Evolutionary conservation across 208 protist species (phyloP), one percentile per base, ranked within the genome.

Genomic region (Trypanosoma theileri): DNA sequence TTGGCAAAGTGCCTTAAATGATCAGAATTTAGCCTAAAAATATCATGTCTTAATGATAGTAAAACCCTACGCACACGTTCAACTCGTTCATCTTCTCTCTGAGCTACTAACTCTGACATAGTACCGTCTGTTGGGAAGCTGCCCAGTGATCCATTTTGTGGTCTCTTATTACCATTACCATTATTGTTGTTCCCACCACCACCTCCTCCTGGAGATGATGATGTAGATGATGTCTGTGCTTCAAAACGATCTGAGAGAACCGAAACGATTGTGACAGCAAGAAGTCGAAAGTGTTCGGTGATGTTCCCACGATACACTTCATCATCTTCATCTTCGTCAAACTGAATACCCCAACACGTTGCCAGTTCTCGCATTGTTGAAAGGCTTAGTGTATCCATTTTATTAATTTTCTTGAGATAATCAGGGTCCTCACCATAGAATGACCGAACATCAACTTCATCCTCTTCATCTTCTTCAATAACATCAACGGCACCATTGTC

Each of bases 41-140:
- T 71, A 51, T 80, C 79, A 55, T 88, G 72, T 16, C 76, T 73
- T 61, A 92, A 66, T 8, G 71, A 76, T 21, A 71, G 72, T 19
- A 82, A 60, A 16, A 87, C 72, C 1, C 22, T 19, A 63, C 66
- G 31, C 42, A 71, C 46, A 3, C 45, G 16, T 22, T 61, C 56
- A n/a, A 50, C 55, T 14, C 35, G 57, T 14, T 63, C 66, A 26
- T 56, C 57, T 2, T 56, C 57, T 16, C 11, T n/a, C 1, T 63
- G 41, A 19, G 14, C 3, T 22, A 14, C 46, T 22, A 64, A 10
- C 0, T 48, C 66, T 28, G 24, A 45, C 4, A 55, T 22, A 28
- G 19, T 28, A 19, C 13, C 21, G 41, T 62, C 42, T 13, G 6
- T 35, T 35, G 31, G 13, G 4, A 44, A 26, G 31, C 46, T 14